Conservation (phyloP, 2,329 filamentous ascomycete species). For the Lachnellula occidentalis region DNA sequence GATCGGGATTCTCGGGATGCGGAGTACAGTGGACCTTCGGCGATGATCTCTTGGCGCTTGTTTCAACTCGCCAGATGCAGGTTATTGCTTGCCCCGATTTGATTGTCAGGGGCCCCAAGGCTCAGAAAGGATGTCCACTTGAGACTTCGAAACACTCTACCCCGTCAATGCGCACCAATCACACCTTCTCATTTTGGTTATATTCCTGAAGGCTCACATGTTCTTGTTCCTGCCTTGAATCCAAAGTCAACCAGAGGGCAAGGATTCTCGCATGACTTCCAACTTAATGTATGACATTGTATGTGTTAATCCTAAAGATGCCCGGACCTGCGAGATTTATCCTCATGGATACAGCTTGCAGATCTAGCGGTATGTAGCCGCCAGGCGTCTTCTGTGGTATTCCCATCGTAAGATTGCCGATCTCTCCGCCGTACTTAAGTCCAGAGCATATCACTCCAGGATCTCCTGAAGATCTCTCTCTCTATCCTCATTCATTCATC, state of each 20-base stretch:
- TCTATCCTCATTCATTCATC: too few species aligned
- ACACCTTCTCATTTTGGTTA: too few species aligned
- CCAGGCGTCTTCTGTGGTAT: too few species aligned
- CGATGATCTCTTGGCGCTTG: neutral
- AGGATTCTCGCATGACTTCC: neutral
- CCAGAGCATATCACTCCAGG: too few species aligned
- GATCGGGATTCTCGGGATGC: too few species aligned
- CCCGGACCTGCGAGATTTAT: neutral
- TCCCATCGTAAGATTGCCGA: too few species aligned
- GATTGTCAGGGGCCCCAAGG: too few species aligned
- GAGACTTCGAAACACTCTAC: too few species aligned
- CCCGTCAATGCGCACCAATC: too few species aligned
- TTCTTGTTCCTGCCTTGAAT: neutral
- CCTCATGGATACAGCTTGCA: neutral
- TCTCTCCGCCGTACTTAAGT: too few species aligned
- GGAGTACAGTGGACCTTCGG: neutral
- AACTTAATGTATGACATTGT: neutral
- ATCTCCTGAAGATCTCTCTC: too few species aligned
- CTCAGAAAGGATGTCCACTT: too few species aligned
- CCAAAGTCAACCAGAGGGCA: neutral
- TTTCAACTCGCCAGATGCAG: neutral
- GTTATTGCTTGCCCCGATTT: neutral
- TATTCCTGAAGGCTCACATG: neutral
- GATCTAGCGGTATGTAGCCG: neutral
- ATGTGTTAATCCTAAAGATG: neutral